These are phyloP conservation scores for Planoprotostelium fungivorum DNA, from an alignment of 78 protist genomes.

Conservation along the genomic window DNA sequence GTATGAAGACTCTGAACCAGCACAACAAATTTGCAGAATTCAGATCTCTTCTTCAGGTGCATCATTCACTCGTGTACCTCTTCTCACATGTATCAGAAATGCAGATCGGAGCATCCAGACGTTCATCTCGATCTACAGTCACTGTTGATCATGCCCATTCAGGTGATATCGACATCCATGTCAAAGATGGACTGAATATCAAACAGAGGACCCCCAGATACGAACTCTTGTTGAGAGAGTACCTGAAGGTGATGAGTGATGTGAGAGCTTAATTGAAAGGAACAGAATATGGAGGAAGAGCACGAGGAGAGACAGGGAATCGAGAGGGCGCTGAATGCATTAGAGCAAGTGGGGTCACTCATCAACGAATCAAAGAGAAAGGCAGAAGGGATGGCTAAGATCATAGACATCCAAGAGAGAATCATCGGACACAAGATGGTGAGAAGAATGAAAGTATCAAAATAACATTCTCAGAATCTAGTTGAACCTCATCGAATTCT, in stretches of 20 bases:
- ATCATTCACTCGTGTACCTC: not conserved
- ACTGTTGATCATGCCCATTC: not conserved
- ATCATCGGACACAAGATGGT: not conserved
- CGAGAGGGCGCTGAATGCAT: not conserved
- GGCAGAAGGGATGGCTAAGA: not conserved
- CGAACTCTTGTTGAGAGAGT: not conserved
- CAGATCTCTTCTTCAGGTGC: not conserved
- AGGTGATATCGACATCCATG: not conserved
- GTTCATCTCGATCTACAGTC: not conserved
- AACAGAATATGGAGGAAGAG: not conserved
- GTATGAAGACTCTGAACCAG: not conserved
- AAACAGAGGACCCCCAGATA: not conserved
- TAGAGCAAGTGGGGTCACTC: not conserved
- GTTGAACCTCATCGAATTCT: not conserved
- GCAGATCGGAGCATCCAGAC: not conserved
- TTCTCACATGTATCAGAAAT: not conserved
- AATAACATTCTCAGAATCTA: not conserved
- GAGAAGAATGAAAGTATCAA: not conserved
- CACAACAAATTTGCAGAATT: not conserved
- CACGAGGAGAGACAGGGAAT: not conserved
- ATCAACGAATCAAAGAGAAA: not conserved
- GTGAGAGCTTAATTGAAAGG: not conserved
- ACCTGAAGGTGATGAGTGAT: not conserved
- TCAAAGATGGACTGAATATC: not conserved
- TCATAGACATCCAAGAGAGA: not conserved